phyloP scores from a whole-genome alignment of 2,329 filamentous ascomycete genomes.

The Penicillium sp. region DNA sequence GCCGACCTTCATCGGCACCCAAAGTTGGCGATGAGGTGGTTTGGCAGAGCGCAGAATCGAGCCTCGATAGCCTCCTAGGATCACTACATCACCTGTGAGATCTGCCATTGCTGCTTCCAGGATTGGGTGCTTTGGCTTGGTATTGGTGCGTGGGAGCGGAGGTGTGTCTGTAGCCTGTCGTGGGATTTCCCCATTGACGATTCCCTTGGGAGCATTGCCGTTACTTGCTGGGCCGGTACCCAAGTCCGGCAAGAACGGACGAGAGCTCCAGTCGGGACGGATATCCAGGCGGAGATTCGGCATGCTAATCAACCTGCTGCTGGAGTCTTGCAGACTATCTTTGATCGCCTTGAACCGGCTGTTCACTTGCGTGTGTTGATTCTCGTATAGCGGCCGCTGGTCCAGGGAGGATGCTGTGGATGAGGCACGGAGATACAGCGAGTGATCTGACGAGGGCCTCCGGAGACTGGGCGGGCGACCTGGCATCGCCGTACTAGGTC shows the following conservation, averaged over 20 bases:
- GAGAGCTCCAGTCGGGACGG: slow-evolving; percentile 36
- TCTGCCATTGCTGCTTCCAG: slow-evolving; percentile 61
- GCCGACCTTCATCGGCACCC: slow-evolving; percentile 91
- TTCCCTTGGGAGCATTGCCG: slow-evolving; percentile 11
- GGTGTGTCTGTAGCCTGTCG: slow-evolving; percentile 11
- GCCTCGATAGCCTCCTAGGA: slow-evolving; percentile 86
- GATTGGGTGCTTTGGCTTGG: slow-evolving; percentile 39
- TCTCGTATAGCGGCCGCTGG: slow-evolving; percentile 74
- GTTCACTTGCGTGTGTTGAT: slow-evolving; percentile 81
- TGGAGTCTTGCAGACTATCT: slow-evolving; percentile 81
- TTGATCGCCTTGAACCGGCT: slow-evolving; percentile 84
- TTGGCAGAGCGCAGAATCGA: slow-evolving; percentile 83
- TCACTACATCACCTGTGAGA: slow-evolving; percentile 77
- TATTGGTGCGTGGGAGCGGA: slow-evolving; percentile 23
- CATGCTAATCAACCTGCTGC: slow-evolving; percentile 58
- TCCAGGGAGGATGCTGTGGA: slow-evolving; percentile 79
- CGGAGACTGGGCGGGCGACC: slow-evolving; percentile 44
- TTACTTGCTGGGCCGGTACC: slow-evolving; percentile 16
- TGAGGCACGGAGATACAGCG: slow-evolving; percentile 65
- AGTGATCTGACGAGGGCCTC: slow-evolving; percentile 71
- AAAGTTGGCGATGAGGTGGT: slow-evolving; percentile 78
- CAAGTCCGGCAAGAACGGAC: slow-evolving; percentile 33
- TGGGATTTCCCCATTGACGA: slow-evolving; percentile 6
- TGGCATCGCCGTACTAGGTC: slow-evolving; percentile 26
- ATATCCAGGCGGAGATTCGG: slow-evolving; percentile 44